phyloP scores from a whole-genome alignment of 2,329 filamentous ascomycete species.

The Conoideocrella luteorostrata region DNA sequence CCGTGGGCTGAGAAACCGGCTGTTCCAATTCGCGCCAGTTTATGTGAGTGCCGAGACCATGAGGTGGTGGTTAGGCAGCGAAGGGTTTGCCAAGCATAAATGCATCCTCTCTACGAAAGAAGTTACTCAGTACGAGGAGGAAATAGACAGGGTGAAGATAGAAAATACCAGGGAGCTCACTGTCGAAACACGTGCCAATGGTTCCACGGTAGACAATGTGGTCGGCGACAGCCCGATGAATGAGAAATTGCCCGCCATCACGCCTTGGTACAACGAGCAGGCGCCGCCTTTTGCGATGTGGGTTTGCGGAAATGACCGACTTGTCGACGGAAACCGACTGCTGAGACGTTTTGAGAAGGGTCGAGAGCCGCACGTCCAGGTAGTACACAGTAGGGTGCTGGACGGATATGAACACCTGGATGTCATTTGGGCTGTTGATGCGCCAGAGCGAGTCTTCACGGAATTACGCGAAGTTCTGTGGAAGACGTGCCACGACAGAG shows the following conservation, averaged over 20 bases:
- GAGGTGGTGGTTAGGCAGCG: constrained; percentile 89
- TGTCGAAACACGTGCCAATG: not conserved
- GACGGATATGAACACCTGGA: constrained; percentile 90
- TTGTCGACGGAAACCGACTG: constrained; percentile 75
- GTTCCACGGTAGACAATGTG: not conserved
- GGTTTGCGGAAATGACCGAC: constrained; percentile 74
- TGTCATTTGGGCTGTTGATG: constrained; percentile 91
- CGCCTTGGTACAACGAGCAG: constrained; percentile 75
- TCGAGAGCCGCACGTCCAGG: constrained; percentile 70
- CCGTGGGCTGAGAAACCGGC: constrained; percentile 64
- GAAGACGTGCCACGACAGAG: constrained; percentile 59
- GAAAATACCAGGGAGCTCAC: not conserved
- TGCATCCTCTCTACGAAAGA: constrained; percentile 80
- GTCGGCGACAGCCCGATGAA: constrained; percentile 9
- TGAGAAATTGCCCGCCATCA: constrained; percentile 34
- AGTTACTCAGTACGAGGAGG: constrained; percentile 56
- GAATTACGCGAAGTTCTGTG: constrained; percentile 79
- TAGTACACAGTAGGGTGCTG: constrained; percentile 79
- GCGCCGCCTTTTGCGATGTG: constrained; percentile 82
- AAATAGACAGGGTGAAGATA: constrained; percentile 42
- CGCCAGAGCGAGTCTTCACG: constrained; percentile 71
- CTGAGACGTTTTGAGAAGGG: constrained; percentile 68
- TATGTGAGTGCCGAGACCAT: constrained; percentile 87
- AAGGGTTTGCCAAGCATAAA: constrained; percentile 73
- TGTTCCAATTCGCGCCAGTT: constrained; percentile 89